Percentiles rank a stretch among this genome's conserved stretches.
Evolutionary conservation across 805 yeast genomes (phyloP).

Genomic region (Candida cerambycidarum): DNA sequence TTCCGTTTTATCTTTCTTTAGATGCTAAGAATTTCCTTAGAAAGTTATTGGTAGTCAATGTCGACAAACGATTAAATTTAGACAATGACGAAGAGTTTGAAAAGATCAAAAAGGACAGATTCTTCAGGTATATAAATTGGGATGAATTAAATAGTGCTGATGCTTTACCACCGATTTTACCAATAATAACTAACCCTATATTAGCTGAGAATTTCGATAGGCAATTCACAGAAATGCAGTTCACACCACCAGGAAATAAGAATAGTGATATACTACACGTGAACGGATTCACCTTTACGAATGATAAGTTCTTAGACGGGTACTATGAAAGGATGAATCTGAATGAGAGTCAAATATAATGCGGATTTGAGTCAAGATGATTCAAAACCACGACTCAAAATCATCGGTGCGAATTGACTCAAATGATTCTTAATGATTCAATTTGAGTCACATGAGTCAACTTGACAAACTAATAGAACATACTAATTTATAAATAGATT

Average conservation of each 20-base stretch:
- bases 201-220: slow-evolving; percentile 46
- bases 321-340: slow-evolving; percentile 1
- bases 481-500: neutral
- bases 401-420: too few relatives aligned
- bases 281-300: slow-evolving; percentile 42
- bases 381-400: neutral
- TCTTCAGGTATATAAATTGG: slow-evolving; percentile 42
- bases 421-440: too few relatives aligned
- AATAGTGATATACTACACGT: slow-evolving; percentile 37
- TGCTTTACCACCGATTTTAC: slow-evolving; percentile 40
- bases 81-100: slow-evolving; percentile 34
- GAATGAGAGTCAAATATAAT: neutral
- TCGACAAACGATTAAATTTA: slow-evolving; percentile 36
- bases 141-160: slow-evolving; percentile 20
- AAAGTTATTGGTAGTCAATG: slow-evolving; percentile 36
- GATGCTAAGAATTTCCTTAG: slow-evolving; percentile 45
- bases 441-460: too few relatives aligned
- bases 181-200: slow-evolving; percentile 43
- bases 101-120: slow-evolving; percentile 34
- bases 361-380: neutral
- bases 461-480: too few relatives aligned
- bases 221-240: slow-evolving; percentile 42
- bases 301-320: slow-evolving; percentile 32
- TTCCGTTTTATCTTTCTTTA: slow-evolving; percentile 40
- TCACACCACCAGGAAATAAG: slow-evolving; percentile 31